Evolutionary conservation across 179 eudicot genomes (phyloP).

Genomic region (Carnegiea gigantea): DNA sequence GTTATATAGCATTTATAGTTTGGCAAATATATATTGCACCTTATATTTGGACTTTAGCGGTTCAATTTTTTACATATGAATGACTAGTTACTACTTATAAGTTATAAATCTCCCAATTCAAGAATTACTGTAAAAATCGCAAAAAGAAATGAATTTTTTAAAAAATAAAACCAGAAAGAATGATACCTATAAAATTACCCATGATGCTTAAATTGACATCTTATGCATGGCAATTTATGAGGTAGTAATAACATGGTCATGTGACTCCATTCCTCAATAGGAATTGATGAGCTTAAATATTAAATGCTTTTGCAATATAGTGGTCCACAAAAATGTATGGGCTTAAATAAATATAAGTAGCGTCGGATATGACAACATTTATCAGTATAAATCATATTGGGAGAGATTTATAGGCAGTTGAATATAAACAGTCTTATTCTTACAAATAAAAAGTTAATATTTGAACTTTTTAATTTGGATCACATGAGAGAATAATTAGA

Average conservation of each 20-base stretch:
- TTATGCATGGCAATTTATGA: not conserved
- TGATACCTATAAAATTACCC: not conserved
- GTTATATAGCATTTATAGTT: not conserved
- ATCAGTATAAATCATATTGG: no score
- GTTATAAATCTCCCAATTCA: no score
- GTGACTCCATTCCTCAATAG: not conserved
- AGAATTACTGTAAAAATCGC: no score
- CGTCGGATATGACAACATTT: no score
- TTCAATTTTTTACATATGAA: no score
- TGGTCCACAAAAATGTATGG: not conserved
- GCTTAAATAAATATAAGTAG: not conserved
- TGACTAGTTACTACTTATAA: not conserved
- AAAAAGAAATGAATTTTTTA: no score
- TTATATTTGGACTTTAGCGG: not conserved
- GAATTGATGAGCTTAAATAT: not conserved
- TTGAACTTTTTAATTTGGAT: no score
- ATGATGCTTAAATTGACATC: constrained; percentile 1
- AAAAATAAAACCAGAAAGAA: not conserved
- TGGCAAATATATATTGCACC: not conserved
- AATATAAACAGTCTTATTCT: no score
- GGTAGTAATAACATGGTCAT: not conserved
- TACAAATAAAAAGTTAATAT: not conserved
- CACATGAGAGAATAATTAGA: no score
- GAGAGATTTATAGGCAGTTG: no score
- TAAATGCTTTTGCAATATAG: not conserved